phyloP scores from a whole-genome alignment of 2,329 filamentous ascomycete genomes.

The Phaeosphaeriaceae sp. region DNA sequence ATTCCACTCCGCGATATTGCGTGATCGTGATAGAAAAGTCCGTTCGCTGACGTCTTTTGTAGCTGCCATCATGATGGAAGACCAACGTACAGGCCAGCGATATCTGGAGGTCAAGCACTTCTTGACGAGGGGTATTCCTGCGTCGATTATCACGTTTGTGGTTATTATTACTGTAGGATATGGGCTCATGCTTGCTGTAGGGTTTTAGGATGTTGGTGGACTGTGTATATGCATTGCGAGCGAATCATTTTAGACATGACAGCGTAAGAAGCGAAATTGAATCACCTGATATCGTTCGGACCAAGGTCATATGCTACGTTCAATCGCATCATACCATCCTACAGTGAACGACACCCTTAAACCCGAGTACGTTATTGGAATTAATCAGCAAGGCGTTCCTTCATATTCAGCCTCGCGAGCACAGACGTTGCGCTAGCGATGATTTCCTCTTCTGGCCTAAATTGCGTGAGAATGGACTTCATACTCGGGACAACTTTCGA shows the following conservation, averaged over 20 bases:
- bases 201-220: constrained; percentile 59
- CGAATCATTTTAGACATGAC: background rate
- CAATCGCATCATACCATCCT: background rate
- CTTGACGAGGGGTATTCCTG: constrained; percentile 88
- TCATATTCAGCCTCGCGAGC: no score
- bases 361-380: background rate
- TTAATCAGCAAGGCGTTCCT: background rate
- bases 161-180: constrained; percentile 92
- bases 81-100: constrained; percentile 84
- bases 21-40: no score
- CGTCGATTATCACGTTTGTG: constrained; percentile 78
- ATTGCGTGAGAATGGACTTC: no score
- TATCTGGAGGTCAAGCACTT: constrained; percentile 95
- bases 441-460: background rate
- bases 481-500: no score
- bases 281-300: no score
- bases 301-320: no score
- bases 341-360: background rate
- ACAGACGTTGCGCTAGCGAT: background rate
- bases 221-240: background rate
- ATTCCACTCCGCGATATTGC: background rate
- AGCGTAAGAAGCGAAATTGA: background rate
- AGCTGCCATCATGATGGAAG: constrained; percentile 66
- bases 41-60: no score
- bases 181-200: constrained; percentile 81